Percentiles rank a stretch among this genome's conserved stretches.
phyloP scores from a whole-genome alignment of 768 basidiomycete species.

The Pulveroboletus sp. region DNA sequence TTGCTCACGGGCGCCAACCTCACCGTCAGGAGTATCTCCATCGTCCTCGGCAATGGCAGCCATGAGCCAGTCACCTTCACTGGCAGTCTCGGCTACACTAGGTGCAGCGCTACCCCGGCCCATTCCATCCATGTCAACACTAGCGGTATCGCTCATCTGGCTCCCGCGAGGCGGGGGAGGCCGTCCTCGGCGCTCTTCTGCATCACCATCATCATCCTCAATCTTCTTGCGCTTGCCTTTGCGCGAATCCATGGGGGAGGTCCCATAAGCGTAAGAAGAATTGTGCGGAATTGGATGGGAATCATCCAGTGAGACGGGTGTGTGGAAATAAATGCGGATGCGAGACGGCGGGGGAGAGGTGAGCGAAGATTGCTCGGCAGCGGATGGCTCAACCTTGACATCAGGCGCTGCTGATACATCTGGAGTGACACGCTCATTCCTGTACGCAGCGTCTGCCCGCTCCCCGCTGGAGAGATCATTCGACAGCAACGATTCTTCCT shows the following conservation, averaged over 20 bases:
- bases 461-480: constrained; percentile 20
- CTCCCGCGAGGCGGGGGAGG: constrained; percentile 55
- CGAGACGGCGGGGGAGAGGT: constrained; percentile 64
- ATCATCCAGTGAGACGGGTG: constrained; percentile 81
- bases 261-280: constrained; percentile 36
- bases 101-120: constrained; percentile 64
- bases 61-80: constrained; percentile 88
- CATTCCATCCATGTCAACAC: constrained; percentile 54
- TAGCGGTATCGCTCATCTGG: constrained; percentile 52
- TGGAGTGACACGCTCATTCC: constrained; percentile 18
- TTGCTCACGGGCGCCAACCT: constrained; percentile 53
- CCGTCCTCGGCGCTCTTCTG: constrained; percentile 66
- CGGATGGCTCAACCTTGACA: constrained; percentile 29
- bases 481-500: constrained; percentile 29
- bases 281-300: constrained; percentile 70
- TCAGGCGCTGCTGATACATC: constrained; percentile 32
- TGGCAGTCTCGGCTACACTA: constrained; percentile 57
- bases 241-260: constrained; percentile 54
- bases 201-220: constrained; percentile 83
- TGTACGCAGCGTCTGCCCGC: constrained; percentile 15
- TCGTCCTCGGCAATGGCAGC: constrained; percentile 79
- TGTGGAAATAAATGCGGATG: constrained; percentile 91
- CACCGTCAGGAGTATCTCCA: constrained; percentile 53
- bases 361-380: constrained; percentile 30
- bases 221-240: constrained; percentile 88